phyloP scores from a whole-genome alignment of 129 eudicot genomes.

The Tanacetum coccineum region DNA sequence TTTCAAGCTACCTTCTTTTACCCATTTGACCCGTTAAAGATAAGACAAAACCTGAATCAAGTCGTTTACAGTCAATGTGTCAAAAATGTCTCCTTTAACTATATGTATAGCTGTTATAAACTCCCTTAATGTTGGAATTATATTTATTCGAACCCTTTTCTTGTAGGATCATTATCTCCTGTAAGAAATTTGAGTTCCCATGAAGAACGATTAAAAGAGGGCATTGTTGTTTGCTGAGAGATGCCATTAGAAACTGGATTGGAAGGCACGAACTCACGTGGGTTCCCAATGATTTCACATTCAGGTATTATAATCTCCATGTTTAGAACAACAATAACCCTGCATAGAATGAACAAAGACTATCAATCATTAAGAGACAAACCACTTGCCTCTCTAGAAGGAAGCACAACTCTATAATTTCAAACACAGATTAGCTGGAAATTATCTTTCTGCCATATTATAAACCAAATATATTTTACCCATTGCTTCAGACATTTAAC shows the following conservation, averaged over 20 bases:
- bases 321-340: too few species aligned
- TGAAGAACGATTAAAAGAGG: too few species aligned
- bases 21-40: background rate
- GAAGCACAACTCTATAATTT: too few species aligned
- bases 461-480: background rate
- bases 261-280: too few species aligned
- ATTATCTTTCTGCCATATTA: background rate
- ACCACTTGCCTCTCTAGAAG: slow-evolving; percentile 2
- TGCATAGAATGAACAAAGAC: slow-evolving; percentile 37
- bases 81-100: background rate
- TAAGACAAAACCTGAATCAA: background rate
- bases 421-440: background rate
- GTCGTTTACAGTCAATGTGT: background rate
- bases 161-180: slow-evolving; percentile 70
- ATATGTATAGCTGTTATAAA: background rate
- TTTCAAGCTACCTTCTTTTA: background rate
- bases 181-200: slow-evolving; percentile 39
- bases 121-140: background rate
- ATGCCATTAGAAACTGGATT: too few species aligned
- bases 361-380: slow-evolving; percentile 7
- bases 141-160: background rate
- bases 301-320: too few species aligned
- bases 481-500: too few species aligned
- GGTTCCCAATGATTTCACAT: too few species aligned
- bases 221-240: too few species aligned